Conservation (phyloP, 768 basidiomycete species). For the Termitomyces titanicus region DNA sequence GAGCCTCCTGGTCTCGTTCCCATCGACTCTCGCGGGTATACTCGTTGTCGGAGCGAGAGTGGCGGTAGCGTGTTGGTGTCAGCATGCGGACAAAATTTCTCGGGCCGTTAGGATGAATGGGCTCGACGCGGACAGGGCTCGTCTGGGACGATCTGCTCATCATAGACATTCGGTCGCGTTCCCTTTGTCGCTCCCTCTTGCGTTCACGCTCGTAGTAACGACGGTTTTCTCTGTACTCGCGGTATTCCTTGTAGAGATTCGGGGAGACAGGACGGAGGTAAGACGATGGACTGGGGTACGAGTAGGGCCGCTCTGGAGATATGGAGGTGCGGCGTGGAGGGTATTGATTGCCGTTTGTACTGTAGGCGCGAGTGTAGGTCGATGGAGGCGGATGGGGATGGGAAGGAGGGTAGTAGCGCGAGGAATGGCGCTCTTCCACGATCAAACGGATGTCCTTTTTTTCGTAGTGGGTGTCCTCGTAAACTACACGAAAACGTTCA, state of each 20-base stretch:
- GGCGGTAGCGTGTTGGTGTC: constrained; percentile 4
- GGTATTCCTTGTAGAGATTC: background rate
- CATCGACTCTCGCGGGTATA: background rate
- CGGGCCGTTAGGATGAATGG: background rate
- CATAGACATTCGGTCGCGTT: background rate
- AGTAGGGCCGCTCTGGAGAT: background rate
- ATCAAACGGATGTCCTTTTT: background rate
- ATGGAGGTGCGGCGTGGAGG: background rate
- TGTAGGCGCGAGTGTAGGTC: background rate
- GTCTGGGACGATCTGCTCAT: constrained; percentile 4
- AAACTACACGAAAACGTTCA: background rate
- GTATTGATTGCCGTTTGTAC: background rate
- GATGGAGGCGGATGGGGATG: background rate
- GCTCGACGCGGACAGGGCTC: constrained; percentile 8
- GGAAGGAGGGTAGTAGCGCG: background rate
- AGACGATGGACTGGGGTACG: background rate
- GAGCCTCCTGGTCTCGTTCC: background rate
- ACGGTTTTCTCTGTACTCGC: constrained; percentile 1
- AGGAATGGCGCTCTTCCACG: background rate
- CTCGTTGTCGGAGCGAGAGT: background rate
- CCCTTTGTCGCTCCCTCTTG: background rate
- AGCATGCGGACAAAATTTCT: constrained; percentile 1
- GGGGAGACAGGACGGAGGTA: constrained; percentile 2
- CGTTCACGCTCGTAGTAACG: background rate
- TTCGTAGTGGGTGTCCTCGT: background rate